These are phyloP conservation scores for Suhomyces sp. DNA, from an alignment of 805 yeast species.

Conservation along the genomic window DNA sequence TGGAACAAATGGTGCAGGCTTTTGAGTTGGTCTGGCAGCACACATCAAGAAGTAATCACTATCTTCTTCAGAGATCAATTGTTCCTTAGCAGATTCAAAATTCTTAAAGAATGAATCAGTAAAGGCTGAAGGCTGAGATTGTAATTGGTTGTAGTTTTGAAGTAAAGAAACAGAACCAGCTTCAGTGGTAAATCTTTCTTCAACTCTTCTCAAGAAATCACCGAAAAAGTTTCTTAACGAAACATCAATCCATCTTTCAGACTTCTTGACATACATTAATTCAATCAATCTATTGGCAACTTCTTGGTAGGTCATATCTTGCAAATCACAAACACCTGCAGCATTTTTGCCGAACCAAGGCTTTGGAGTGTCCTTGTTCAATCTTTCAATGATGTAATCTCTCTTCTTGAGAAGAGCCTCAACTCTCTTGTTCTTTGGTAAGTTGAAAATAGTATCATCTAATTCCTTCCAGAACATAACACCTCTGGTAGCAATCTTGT, in stretches of 20 bases:
- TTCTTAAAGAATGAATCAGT: slow-evolving; percentile 59
- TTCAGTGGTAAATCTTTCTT: slow-evolving; percentile 82
- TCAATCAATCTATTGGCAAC: slow-evolving; percentile 85
- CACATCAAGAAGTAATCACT: slow-evolving; percentile 85
- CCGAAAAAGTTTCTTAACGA: slow-evolving; percentile 86
- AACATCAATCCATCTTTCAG: slow-evolving; percentile 83
- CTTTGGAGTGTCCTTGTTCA: slow-evolving; percentile 95
- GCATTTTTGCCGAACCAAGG: slow-evolving; percentile 92
- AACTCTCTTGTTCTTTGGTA: slow-evolving; percentile 85
- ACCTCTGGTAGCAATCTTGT: slow-evolving; percentile 97
- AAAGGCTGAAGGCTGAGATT: slow-evolving; percentile 58
- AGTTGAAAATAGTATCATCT: slow-evolving; percentile 87
- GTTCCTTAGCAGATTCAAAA: slow-evolving; percentile 74
- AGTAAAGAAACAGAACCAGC: slow-evolving; percentile 61
- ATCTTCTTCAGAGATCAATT: slow-evolving; percentile 92
- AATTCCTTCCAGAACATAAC: slow-evolving; percentile 96
- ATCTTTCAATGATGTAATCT: slow-evolving; percentile 77
- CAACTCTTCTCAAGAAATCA: slow-evolving; percentile 86
- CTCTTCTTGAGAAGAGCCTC: slow-evolving; percentile 81
- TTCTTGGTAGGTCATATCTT: slow-evolving; percentile 94
- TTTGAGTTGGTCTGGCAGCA: slow-evolving; percentile 81
- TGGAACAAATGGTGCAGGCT: slow-evolving; percentile 98
- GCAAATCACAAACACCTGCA: slow-evolving; percentile 82
- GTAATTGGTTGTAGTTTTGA: slow-evolving; percentile 69
- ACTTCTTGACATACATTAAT: slow-evolving; percentile 77